Evolutionary conservation across 202 grass and related monocot species (phyloP), one percentile per base, ranked within the genome.

Genomic region (Alloteropsis angusta): DNA sequence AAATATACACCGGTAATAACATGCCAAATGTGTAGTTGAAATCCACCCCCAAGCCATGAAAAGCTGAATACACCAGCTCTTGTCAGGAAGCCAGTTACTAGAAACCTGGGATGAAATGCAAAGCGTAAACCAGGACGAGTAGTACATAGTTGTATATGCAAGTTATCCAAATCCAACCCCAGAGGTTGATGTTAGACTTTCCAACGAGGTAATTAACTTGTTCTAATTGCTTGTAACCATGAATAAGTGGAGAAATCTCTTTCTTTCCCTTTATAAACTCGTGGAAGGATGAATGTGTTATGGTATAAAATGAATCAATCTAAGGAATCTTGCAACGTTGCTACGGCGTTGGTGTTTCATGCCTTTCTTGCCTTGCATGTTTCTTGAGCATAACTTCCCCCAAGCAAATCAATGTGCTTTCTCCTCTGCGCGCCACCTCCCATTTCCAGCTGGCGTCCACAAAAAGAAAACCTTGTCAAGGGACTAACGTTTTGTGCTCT

Each of bases 331-430:
- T 65, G 55, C 56, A 52, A 8, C 65, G n/a, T n/a, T n/a, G n/a
- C 4, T 71, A 65, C 23, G 23, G 7, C 65, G 45, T 70, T 44
- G 62, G 46, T 68, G 39, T 59, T 59, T 22, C 77, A 84, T 90
- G 80, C 93, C 88, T 97, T 97, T 90, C 87, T 97, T 96, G 87
- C 80, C 72, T 70, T 80, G 28, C 43, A 85, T 78, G 80, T 92
- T 81, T 90, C 87, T 82, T 88, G 28, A 48, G 82, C 81, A 96
- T 96, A 84, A 88, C 85, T 90, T 92, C 83, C 74, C 68, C 65
- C 56, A 55, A 15, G 76, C 80, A 88, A 60, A 18, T 64, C 80
- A 88, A 87, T 87, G 83, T 97, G 73, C 85, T 90, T 96, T 96
- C 53, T 74, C 88, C 81, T 74, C 73, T 61, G 49, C 18, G 69